Conservation (phyloP, 192 early-diverging fungal genomes). For the Backusella morwellensis region DNA sequence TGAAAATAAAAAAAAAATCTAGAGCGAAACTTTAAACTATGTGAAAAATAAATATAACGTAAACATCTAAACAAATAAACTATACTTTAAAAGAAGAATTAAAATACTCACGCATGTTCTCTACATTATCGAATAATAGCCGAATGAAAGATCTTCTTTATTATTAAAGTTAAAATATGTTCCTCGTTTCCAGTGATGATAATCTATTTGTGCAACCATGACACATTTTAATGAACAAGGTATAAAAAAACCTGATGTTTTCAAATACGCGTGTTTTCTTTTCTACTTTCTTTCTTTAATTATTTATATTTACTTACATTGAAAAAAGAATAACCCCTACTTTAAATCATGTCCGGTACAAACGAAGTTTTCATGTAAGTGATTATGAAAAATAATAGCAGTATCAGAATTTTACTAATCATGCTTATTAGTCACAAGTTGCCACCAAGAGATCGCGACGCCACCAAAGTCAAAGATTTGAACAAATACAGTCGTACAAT, state of each 20-base stretch:
- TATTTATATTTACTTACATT: neutral
- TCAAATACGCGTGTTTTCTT: neutral
- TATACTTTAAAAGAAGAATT: neutral
- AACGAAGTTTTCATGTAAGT: conserved; percentile 24
- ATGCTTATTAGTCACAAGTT: conserved; percentile 24
- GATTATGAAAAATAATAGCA: neutral
- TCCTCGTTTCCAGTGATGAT: neutral
- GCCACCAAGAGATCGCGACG: conserved; percentile 21
- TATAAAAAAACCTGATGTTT: neutral
- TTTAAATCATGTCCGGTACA: conserved; percentile 8
- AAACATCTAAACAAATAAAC: neutral
- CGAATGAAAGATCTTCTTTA: neutral
- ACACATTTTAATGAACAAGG: neutral
- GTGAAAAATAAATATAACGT: neutral
- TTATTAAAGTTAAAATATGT: neutral
- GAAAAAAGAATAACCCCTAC: neutral
- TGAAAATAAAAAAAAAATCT: neutral
- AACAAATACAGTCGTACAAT: conserved; percentile 78
- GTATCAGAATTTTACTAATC: neutral
- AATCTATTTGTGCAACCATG: conserved; percentile 6
- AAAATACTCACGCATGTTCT: neutral
- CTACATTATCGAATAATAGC: neutral
- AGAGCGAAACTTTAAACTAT: neutral
- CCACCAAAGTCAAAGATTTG: conserved; percentile 28
- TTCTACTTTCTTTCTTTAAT: neutral